These are phyloP conservation scores for Exophiala viscosa DNA, from an alignment of 2,329 filamentous ascomycete species.

Conservation along the genomic window DNA sequence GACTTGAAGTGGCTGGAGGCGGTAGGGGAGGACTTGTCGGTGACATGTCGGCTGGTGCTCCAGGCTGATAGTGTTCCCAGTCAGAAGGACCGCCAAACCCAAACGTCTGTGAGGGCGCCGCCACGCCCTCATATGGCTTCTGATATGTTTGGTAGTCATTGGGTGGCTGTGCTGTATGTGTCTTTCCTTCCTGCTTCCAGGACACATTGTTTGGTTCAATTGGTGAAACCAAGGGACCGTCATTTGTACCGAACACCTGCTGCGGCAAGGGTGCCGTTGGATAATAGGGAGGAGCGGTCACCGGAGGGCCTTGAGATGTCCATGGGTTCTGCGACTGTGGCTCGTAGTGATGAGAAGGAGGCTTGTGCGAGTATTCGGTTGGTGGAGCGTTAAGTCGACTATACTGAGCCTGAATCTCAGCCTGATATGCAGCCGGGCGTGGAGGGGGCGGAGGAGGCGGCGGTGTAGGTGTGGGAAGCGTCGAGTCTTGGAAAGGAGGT, in stretches of 20 bases:
- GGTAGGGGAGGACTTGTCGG: conserved; percentile 12
- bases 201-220: conserved; percentile 17
- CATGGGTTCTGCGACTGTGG: conserved; percentile 24
- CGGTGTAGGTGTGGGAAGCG: conserved; percentile 20
- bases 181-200: conserved; percentile 15
- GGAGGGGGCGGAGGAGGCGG: conserved; percentile 41
- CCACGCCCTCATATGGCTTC: conserved; percentile 21
- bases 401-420: conserved; percentile 29
- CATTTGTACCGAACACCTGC: conserved; percentile 14
- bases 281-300: conserved; percentile 14
- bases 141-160: conserved; percentile 19
- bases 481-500: conserved; percentile 22
- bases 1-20: neutral
- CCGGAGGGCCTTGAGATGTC: conserved; percentile 11
- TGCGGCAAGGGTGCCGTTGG: conserved; percentile 8
- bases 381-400: conserved; percentile 31
- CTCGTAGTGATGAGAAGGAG: conserved; percentile 34
- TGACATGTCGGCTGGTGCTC: conserved; percentile 15
- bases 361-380: conserved; percentile 33
- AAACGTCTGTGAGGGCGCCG: conserved; percentile 32
- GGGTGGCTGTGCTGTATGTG: conserved; percentile 8
- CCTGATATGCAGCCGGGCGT: conserved; percentile 38
- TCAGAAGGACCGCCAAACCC: conserved; percentile 45
- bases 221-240: conserved; percentile 24
- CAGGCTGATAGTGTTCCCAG: conserved; percentile 40